These are phyloP conservation scores for Termitomyces sp. DNA, from an alignment of 768 basidiomycete genomes.

Conservation along the genomic window DNA sequence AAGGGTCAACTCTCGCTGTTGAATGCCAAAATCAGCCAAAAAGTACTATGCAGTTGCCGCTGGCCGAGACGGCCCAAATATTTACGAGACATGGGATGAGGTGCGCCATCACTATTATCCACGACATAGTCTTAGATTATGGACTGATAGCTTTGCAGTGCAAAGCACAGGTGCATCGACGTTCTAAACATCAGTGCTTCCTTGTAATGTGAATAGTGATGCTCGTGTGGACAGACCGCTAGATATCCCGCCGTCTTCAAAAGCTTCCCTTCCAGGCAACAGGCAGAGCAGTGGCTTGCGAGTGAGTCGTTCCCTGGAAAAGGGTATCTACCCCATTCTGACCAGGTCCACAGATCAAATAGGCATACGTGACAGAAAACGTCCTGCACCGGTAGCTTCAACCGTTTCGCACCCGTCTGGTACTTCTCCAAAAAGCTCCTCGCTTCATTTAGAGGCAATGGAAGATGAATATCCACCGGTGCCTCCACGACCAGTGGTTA, in stretches of 20 bases:
- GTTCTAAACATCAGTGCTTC: not conserved
- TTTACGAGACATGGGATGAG: slow-evolving; percentile 61
- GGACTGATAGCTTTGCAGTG: slow-evolving; percentile 30
- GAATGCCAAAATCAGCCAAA: slow-evolving; percentile 25
- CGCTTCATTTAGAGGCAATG: not conserved
- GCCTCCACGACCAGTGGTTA: slow-evolving; percentile 17
- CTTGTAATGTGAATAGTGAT: not conserved
- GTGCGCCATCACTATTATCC: slow-evolving; percentile 30
- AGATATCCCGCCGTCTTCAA: slow-evolving; percentile 52
- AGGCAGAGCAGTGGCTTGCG: slow-evolving; percentile 53
- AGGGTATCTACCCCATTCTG: not conserved
- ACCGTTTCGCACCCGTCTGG: not conserved
- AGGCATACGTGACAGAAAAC: not conserved
- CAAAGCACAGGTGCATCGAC: slow-evolving; percentile 35
- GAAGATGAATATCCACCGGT: not conserved
- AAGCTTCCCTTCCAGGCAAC: slow-evolving; percentile 35
- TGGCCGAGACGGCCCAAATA: slow-evolving; percentile 53
- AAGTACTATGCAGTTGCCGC: slow-evolving; percentile 62
- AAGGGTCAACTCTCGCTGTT: not conserved
- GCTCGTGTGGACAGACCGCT: slow-evolving; percentile 35
- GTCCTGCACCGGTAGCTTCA: not conserved
- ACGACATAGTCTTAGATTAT: not conserved
- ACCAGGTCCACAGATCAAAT: not conserved
- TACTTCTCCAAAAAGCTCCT: not conserved
- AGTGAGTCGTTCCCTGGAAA: slow-evolving; percentile 13